Base-by-base conservation (phyloP, 1,284 basidiomycete species). In the Stereum hirsutum region DNA sequence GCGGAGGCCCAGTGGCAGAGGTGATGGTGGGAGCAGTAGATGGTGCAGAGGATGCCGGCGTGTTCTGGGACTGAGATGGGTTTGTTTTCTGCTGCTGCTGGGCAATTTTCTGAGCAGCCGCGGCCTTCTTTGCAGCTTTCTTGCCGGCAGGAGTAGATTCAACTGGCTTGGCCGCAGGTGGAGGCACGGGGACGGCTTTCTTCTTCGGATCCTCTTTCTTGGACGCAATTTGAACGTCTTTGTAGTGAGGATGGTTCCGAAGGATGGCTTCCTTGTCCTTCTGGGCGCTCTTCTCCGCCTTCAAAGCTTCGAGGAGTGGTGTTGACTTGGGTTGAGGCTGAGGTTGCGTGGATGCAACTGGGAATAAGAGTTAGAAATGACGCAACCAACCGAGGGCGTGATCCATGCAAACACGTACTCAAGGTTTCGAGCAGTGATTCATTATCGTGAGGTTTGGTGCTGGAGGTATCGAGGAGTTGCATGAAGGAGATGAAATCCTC, bases 231-330 rank as follows among this genome's bases (percentile, higher is more conserved):
- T 53, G 55, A 10, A 50, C 45, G 24, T 78, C 77, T 52, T 78
- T 76, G 61, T 82, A 82, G 57, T 82, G 81, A 0, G 79, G 71
- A 24, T 83, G 79, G 43, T 74, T 81, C 27, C 80, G 76, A 23
- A 78, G 65, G 49, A 81, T 81, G 15, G 76, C 66, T 48, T 82
- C 81, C 54, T 78, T 83, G 55, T 86, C 83, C 49, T 75, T 79
- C 52, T 78, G 72, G 0, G 81, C 81, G 4, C 72, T 71, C 55
- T 83, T 86, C 59, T 89, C 82, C 0, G 83, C 83, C 52, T 87
- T 88, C 43, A 96, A 74, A 2, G 90, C 89, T 54, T 93, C 90
- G 26, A 96, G 75, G 20, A 95, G 72, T 0, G 92, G 92, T 0
- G 92, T 95, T 0, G 85, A 84, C 46, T 81, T 89, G 1, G 88